A percentile compares a stretch with the other conserved stretches of the same genome.
phyloP scores from a whole-genome alignment of 495 filamentous ascomycete species.

The Aspergillus wentii region DNA sequence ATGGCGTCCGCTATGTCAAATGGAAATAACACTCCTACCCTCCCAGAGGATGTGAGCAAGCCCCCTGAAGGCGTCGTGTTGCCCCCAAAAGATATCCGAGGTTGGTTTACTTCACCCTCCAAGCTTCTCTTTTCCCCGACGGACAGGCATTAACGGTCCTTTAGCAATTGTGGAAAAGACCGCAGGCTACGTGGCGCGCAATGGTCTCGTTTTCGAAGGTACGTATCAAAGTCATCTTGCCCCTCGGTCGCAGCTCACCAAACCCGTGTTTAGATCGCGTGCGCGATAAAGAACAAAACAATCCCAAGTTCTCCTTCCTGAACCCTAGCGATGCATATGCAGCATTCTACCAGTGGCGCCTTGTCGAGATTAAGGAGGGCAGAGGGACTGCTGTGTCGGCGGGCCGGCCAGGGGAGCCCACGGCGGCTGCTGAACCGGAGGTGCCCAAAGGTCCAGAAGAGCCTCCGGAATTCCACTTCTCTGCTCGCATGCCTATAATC shows the following conservation, averaged over 20 bases:
- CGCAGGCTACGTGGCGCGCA: slow-evolving; percentile 84
- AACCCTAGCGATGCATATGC: slow-evolving; percentile 77
- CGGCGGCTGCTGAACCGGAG: slow-evolving; percentile 49
- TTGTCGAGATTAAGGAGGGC: slow-evolving; percentile 77
- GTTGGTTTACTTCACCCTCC: slow-evolving; percentile 41
- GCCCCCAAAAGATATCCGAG: slow-evolving; percentile 77
- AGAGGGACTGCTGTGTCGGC: slow-evolving; percentile 76
- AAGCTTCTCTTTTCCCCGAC: slow-evolving; percentile 1
- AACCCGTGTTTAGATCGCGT: slow-evolving; percentile 57
- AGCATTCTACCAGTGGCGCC: slow-evolving; percentile 84
- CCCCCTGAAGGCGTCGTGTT: slow-evolving; percentile 79
- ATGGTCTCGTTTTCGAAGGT: slow-evolving; percentile 80
- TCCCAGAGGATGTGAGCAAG: slow-evolving; percentile 57
- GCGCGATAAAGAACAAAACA: slow-evolving; percentile 76
- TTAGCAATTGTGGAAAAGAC: slow-evolving; percentile 84
- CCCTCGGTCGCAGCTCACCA: background rate
- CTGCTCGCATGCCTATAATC: slow-evolving; percentile 95
- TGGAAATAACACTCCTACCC: slow-evolving; percentile 44
- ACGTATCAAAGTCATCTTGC: slow-evolving; percentile 8
- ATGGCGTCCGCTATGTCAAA: slow-evolving; percentile 57
- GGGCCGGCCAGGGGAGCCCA: slow-evolving; percentile 63
- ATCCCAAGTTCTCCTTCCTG: slow-evolving; percentile 90
- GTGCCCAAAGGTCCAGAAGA: slow-evolving; percentile 78
- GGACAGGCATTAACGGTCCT: slow-evolving; percentile 1
- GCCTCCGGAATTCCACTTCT: slow-evolving; percentile 90